A percentile compares a stretch with the other conserved stretches of the same genome.
Evolutionary conservation across 2,329 filamentous ascomycete species (phyloP).

Genomic region (Penicillium sp.): DNA sequence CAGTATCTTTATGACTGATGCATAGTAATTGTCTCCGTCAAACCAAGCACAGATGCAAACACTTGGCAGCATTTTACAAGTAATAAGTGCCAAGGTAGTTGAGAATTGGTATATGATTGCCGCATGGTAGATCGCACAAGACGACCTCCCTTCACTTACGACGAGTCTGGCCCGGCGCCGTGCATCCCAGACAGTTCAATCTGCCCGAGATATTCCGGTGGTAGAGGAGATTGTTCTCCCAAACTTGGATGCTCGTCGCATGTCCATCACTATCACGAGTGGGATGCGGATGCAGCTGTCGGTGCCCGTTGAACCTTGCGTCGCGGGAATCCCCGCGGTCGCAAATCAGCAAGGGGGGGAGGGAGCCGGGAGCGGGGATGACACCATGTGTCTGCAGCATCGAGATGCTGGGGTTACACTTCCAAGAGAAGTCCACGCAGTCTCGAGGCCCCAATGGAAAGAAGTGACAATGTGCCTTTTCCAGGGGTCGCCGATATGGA

Average conservation of each 20-base stretch:
- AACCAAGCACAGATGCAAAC: neutral
- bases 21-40: neutral
- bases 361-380: neutral
- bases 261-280: neutral
- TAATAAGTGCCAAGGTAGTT: neutral
- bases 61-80: neutral
- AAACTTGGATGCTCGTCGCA: neutral
- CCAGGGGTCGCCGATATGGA: neutral
- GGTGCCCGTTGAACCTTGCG: neutral
- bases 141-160: neutral
- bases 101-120: neutral
- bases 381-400: constrained; percentile 1
- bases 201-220: neutral
- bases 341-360: constrained; percentile 2
- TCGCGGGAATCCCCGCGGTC: neutral
- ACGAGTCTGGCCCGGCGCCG: constrained; percentile 1
- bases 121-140: neutral
- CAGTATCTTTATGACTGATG: neutral
- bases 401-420: neutral
- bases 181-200: neutral
- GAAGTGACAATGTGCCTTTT: neutral
- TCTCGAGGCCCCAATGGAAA: neutral
- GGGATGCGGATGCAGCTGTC: neutral
- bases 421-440: neutral
- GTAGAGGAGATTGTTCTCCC: neutral